Evolutionary conservation across 2,329 filamentous ascomycete species (phyloP).

Genomic region (Phyllosticta ampelicida): DNA sequence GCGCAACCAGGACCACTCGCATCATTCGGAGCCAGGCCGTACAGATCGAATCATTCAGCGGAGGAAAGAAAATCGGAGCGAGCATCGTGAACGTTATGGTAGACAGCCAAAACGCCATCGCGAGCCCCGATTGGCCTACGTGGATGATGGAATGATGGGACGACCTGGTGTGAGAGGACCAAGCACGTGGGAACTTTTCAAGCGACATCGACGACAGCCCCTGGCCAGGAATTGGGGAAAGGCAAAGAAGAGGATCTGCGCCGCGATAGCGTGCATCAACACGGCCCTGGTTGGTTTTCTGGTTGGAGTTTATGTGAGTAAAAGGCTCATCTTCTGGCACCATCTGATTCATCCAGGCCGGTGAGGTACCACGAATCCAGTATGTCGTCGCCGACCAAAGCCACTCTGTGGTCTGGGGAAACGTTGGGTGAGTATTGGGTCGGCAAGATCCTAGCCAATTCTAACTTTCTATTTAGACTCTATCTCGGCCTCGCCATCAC

Average conservation of each 20-base stretch:
- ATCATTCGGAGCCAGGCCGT: conserved; percentile 15
- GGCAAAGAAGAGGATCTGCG: conserved; percentile 56
- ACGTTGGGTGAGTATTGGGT: conserved; percentile 43
- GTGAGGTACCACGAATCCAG: conserved; percentile 68
- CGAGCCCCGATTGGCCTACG: conserved; percentile 11
- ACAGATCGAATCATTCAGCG: neutral
- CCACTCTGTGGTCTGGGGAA: conserved; percentile 60
- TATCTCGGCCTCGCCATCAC: conserved; percentile 61
- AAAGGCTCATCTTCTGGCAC: neutral
- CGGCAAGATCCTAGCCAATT: neutral
- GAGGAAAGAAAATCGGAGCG: conserved; percentile 2
- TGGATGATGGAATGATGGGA: neutral
- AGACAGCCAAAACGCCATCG: conserved; percentile 12
- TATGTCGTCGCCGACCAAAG: conserved; percentile 61
- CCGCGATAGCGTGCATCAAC: conserved; percentile 59
- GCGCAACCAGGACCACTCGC: conserved; percentile 4
- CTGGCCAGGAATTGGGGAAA: conserved; percentile 64
- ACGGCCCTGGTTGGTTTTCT: conserved; percentile 61
- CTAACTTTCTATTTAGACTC: conserved; percentile 30
- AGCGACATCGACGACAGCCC: conserved; percentile 47
- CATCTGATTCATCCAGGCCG: conserved; percentile 36
- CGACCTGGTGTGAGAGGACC: neutral
- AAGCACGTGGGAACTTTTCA: neutral
- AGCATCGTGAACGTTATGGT: neutral
- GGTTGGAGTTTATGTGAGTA: conserved; percentile 55